Evolutionary conservation across 1,284 basidiomycete species (phyloP).

Genomic region (Polyporus tsugae): DNA sequence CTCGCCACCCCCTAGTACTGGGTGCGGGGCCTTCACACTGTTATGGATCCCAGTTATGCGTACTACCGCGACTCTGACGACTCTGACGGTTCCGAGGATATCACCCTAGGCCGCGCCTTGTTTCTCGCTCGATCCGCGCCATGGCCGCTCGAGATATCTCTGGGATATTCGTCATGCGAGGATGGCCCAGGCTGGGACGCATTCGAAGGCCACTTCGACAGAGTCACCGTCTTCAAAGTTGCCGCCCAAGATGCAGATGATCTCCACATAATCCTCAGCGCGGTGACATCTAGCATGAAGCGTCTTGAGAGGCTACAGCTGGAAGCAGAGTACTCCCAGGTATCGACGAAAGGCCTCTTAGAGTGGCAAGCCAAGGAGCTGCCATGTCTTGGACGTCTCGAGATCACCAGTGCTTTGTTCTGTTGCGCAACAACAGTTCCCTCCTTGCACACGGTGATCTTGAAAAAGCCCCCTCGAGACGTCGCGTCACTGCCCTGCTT

Average conservation of each 20-base stretch:
- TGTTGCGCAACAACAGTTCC: not conserved
- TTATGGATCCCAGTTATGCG: not conserved
- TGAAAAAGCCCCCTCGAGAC: not conserved
- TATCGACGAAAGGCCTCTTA: too few relatives aligned
- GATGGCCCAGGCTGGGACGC: not conserved
- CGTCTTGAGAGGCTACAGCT: not conserved
- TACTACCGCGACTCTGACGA: not conserved
- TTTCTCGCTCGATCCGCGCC: constrained; percentile 5
- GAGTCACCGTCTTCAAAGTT: constrained; percentile 1
- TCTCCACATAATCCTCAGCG: not conserved
- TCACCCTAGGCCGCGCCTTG: not conserved
- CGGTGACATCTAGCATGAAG: constrained; percentile 1
- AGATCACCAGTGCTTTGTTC: not conserved
- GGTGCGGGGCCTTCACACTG: not conserved
- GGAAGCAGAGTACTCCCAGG: not conserved
- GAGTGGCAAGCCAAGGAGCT: not conserved
- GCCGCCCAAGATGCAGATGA: not conserved
- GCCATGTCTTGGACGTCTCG: not conserved
- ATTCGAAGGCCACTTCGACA: not conserved
- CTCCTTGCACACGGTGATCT: not conserved
- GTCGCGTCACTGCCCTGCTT: not conserved
- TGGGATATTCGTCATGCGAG: not conserved
- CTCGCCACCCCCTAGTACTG: constrained; percentile 2
- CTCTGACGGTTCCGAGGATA: not conserved
- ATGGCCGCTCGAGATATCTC: not conserved